Base-by-base conservation (phyloP, 495 filamentous ascomycete species). In the Astrothelium subdiscretum region DNA sequence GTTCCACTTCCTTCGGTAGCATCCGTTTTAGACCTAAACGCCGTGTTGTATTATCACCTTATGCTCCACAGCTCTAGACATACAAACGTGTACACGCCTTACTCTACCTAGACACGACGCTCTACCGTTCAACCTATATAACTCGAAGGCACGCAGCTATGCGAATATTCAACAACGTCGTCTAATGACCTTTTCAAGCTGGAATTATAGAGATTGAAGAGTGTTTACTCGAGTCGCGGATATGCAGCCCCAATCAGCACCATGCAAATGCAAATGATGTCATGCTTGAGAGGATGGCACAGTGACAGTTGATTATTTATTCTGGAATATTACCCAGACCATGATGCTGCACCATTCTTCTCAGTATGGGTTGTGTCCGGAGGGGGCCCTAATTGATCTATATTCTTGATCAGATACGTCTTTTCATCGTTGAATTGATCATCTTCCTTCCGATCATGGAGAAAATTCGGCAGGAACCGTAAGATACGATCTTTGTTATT, bases 341-440 rank as follows among this genome's bases (percentile, higher is more conserved):
- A 29, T 24, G 8, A 27, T 27, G 48, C 12, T 20, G 22, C 13
- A 48, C 13, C 48, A 54, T 54, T 54, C 20, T 20, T 27, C 8
- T 15, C 29, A 15, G 24, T 5, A 26, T 26, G 22, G 8, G 48
- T 20, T 3, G 29, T 15, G 26, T 59, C 35, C 35, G 57, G 20
- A 15, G 84, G 77, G 10, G 89, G 87, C 72, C 48, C 48, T 29
- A 94, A 79, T 48, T 87, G 84, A 70, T 86, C 83, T 63, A 99
- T 96, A 73, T 96, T 91, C 72, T 94, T 92, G 65, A 97, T 91
- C 62, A 97, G 75, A 70, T 96, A 99, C 66, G 90, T 91, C 71
- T 96, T 88, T 81, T 99, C 95, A 69, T 99, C 95, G 60, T 88
- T 91, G 73, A 99, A 99, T 73, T 99, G 95, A 70, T 97, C 95